A percentile compares a stretch with the other conserved stretches of the same genome.
Conservation (phyloP, 768 basidiomycete genomes). For the Myochromella boudieri region DNA sequence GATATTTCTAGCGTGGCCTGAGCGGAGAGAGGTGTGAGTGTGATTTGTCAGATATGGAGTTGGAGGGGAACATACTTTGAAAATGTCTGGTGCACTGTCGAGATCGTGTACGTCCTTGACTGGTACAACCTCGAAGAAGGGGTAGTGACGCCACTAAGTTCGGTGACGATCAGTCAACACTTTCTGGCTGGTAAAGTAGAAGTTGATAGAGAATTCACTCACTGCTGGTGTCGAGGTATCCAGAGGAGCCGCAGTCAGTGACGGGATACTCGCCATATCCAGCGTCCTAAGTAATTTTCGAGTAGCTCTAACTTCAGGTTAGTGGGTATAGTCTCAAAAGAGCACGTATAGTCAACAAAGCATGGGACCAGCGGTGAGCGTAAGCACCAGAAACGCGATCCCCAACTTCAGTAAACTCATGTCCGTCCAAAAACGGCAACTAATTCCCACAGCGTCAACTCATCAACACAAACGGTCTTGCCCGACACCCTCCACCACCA, state of each 20-base stretch:
- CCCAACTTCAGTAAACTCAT: conserved; percentile 3
- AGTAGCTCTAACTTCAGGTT: too few relatives aligned
- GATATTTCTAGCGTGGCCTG: conserved; percentile 75
- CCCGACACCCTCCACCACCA: conserved; percentile 33
- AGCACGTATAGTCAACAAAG: neutral
- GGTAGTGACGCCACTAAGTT: conserved; percentile 81
- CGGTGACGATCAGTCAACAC: neutral
- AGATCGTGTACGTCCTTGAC: conserved; percentile 82
- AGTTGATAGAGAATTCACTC: conserved; percentile 14
- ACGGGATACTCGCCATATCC: conserved; percentile 25
- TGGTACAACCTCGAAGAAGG: conserved; percentile 80
- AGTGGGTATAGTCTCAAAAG: neutral
- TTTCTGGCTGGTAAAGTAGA: too few relatives aligned
- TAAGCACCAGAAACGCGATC: neutral
- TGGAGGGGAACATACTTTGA: conserved; percentile 53
- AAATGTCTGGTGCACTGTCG: conserved; percentile 69
- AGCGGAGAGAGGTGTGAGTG: too few relatives aligned
- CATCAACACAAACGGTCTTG: conserved; percentile 37
- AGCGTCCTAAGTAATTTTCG: too few relatives aligned
- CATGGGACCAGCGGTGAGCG: neutral
- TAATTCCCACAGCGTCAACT: conserved; percentile 31
- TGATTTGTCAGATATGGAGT: neutral
- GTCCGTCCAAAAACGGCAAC: conserved; percentile 18
- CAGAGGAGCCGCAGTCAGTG: conserved; percentile 23
- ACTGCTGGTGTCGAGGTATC: conserved; percentile 32